Conservation (phyloP, 2,329 filamentous ascomycete species). For the Elsinoe arachidis region DNA sequence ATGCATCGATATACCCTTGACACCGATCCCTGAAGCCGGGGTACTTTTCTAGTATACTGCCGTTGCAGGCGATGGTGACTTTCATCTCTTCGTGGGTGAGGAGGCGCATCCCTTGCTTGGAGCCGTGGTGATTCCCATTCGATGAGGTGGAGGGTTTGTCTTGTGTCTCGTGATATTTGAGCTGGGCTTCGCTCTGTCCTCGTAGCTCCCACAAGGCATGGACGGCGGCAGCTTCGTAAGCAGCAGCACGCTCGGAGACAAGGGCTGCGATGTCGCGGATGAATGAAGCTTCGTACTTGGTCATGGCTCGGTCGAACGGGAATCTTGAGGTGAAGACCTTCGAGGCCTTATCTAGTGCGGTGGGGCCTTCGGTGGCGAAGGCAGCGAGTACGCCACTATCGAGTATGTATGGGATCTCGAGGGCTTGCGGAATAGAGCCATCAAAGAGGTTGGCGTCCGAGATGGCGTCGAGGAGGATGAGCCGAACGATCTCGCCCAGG, state of each 20-base stretch:
- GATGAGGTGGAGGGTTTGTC: neutral
- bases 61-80: conserved; percentile 60
- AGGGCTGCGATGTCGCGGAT: conserved; percentile 44
- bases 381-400: conserved; percentile 52
- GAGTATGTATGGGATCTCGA: conserved; percentile 50
- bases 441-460: conserved; percentile 47
- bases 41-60: conserved; percentile 71
- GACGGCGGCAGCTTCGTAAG: conserved; percentile 54
- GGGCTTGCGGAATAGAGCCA: conserved; percentile 43
- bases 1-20: conserved; percentile 54
- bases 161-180: neutral
- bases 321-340: conserved; percentile 45
- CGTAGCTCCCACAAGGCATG: conserved; percentile 53
- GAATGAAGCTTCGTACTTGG: conserved; percentile 45
- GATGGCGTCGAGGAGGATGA: conserved; percentile 53
- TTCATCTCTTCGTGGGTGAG: conserved; percentile 1
- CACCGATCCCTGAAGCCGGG: conserved; percentile 55
- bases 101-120: neutral
- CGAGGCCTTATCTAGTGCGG: conserved; percentile 32
- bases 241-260: conserved; percentile 52
- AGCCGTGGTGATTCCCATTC: neutral
- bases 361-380: conserved; percentile 43
- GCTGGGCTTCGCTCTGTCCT: conserved; percentile 10
- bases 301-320: conserved; percentile 32
- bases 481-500: conserved; percentile 53